Evolutionary conservation across 1,139 yeast species (phyloP).

Genomic region (Yamadazyma blattariae): DNA sequence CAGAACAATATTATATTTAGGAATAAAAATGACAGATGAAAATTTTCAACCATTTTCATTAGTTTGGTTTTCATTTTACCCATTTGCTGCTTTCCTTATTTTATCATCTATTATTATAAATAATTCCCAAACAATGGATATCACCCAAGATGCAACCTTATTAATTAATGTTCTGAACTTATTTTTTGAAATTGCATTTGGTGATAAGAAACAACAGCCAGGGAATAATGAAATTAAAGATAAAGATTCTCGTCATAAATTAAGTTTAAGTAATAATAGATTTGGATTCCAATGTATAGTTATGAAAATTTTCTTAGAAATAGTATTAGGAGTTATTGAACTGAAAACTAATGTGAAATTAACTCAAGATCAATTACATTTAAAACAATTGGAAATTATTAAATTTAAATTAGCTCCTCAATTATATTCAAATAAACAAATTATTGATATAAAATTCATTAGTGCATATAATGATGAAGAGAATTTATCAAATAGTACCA

Average conservation of each 20-base stretch:
- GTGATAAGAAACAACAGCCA: neutral
- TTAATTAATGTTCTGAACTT: conserved; percentile 26
- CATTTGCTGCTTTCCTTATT: conserved; percentile 35
- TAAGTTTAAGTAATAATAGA: conserved; percentile 7
- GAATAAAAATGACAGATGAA: conserved; percentile 18
- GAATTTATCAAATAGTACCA: conserved; percentile 1
- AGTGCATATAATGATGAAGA: conserved; percentile 9
- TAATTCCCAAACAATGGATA: conserved; percentile 28
- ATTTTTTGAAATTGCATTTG: conserved; percentile 7
- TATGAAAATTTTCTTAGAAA: conserved; percentile 20
- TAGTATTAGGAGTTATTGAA: conserved; percentile 18
- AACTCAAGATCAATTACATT: neutral
- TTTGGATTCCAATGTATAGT: conserved; percentile 17
- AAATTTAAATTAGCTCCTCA: conserved; percentile 11
- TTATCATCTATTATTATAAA: conserved; percentile 32
- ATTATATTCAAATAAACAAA: conserved; percentile 5
- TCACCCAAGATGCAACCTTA: conserved; percentile 26
- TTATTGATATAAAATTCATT: conserved; percentile 3
- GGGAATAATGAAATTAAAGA: no score
- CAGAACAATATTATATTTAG: conserved; percentile 31
- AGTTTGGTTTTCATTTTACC: conserved; percentile 33
- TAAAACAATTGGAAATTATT: conserved; percentile 8
- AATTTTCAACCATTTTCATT: conserved; percentile 20
- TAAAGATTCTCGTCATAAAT: no score
- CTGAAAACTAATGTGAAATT: conserved; percentile 6